Evolutionary conservation across 2,329 filamentous ascomycete species (phyloP).

Genomic region (Talaromyces sp.): DNA sequence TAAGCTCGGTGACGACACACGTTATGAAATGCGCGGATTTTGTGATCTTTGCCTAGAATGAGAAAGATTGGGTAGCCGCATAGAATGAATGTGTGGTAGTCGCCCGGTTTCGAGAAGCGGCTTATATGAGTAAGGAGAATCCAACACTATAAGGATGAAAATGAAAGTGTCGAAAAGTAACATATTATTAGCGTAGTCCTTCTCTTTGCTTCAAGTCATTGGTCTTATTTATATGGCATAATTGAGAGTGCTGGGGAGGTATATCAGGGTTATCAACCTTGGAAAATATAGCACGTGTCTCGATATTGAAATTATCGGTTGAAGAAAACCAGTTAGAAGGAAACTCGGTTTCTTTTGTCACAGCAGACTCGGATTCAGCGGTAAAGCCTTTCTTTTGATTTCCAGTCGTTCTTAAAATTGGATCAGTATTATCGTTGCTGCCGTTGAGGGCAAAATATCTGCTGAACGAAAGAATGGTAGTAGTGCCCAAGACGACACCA

Average conservation of each 20-base stretch:
- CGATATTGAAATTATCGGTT: conserved; percentile 47
- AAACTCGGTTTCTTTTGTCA: conserved; percentile 44
- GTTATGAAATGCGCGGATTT: conserved; percentile 62
- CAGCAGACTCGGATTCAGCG: conserved; percentile 17
- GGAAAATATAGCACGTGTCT: conserved; percentile 52
- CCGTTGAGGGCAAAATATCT: neutral
- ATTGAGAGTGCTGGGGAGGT: neutral
- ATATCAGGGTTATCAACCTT: conserved; percentile 35
- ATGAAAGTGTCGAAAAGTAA: neutral
- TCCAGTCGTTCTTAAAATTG: too few species aligned
- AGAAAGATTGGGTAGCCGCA: conserved; percentile 60
- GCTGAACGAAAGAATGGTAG: neutral
- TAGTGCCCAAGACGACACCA: neutral
- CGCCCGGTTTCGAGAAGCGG: conserved; percentile 39
- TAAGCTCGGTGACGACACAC: conserved; percentile 63
- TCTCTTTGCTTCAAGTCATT: neutral
- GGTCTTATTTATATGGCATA: neutral
- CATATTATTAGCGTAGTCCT: neutral
- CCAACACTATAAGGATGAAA: conserved; percentile 32
- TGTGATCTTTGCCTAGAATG: conserved; percentile 50
- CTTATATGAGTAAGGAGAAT: conserved; percentile 40
- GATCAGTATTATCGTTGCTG: neutral
- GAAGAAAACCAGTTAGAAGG: conserved; percentile 42
- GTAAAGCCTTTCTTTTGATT: neutral
- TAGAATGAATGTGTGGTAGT: conserved; percentile 57